phyloP scores from a whole-genome alignment of 2,329 filamentous ascomycete species.

The Colletotrichum paranaense region DNA sequence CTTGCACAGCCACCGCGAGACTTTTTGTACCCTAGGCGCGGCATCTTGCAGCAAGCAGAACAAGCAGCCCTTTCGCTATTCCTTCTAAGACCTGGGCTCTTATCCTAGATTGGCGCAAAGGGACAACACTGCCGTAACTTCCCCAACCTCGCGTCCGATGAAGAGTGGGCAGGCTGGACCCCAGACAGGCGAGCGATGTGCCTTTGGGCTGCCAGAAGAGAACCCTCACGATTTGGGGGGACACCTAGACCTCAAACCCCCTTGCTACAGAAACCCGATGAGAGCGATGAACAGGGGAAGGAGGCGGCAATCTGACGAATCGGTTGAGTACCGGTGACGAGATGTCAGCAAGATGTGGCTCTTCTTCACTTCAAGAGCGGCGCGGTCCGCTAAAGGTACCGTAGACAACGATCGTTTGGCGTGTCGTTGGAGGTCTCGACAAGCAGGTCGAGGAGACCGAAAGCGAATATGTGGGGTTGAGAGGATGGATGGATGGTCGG shows the following conservation, averaged over 20 bases:
- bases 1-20: conserved; percentile 48
- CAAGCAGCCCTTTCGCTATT: background rate
- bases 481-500: background rate
- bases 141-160: background rate
- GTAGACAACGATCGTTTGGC: background rate
- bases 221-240: background rate
- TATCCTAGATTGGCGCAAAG: background rate
- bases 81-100: background rate
- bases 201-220: background rate
- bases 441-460: conserved; percentile 21
- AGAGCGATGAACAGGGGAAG: conserved; percentile 3
- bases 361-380: background rate
- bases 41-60: conserved; percentile 32
- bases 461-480: conserved; percentile 29
- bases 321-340: conserved; percentile 1
- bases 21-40: conserved; percentile 49
- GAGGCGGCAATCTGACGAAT: conserved; percentile 7
- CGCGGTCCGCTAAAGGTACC: background rate
- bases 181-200: background rate
- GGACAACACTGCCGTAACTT: background rate
- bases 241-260: background rate
- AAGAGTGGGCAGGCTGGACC: background rate
- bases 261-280: conserved; percentile 2
- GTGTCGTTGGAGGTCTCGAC: background rate
- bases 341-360: conserved; percentile 6